phyloP scores from a whole-genome alignment of 495 filamentous ascomycete genomes.

The Choiromyces venosus region DNA sequence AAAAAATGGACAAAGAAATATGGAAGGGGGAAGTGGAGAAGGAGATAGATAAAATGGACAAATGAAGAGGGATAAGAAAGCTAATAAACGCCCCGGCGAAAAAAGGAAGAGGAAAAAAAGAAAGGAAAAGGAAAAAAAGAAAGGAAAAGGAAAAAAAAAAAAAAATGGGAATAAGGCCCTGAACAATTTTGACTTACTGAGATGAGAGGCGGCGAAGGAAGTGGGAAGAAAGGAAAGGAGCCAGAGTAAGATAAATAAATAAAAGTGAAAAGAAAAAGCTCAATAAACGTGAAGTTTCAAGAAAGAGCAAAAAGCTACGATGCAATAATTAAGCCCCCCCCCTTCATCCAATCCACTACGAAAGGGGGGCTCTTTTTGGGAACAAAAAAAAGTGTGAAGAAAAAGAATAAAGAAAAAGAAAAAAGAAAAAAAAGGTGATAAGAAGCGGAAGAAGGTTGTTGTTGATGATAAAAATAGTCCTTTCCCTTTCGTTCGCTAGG shows the following conservation, averaged over 20 bases:
- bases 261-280: neutral
- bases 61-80: neutral
- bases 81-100: slow-evolving; percentile 1
- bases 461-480: neutral
- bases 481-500: neutral
- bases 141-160: neutral
- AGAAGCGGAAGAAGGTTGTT: slow-evolving; percentile 4
- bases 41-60: neutral
- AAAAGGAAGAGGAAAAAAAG: neutral
- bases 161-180: neutral
- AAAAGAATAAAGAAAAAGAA: neutral
- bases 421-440: neutral
- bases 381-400: neutral
- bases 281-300: neutral
- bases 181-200: neutral
- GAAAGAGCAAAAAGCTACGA: neutral
- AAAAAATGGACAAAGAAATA: slow-evolving; percentile 2
- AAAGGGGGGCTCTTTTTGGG: neutral
- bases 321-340: no score
- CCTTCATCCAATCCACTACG: neutral
- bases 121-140: neutral
- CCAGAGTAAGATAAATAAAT: neutral
- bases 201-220: neutral
- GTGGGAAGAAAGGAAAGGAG: neutral
- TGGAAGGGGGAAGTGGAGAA: neutral